Evolutionary conservation across 2,329 filamentous ascomycete species (phyloP).

Genomic region (Didymellaceae sp.): DNA sequence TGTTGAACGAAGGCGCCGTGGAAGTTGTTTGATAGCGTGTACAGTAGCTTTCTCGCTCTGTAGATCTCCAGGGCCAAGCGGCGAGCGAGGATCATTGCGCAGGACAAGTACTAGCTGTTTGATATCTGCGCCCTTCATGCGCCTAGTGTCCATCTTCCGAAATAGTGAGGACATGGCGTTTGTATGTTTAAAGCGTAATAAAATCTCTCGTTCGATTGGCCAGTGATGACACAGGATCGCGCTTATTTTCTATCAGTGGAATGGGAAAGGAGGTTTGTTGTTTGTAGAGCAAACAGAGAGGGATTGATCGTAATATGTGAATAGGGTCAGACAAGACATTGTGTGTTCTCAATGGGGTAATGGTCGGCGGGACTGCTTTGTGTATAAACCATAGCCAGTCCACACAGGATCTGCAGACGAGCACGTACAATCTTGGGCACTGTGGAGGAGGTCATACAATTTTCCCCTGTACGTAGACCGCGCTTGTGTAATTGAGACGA

Average conservation of each 20-base stretch:
- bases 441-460: too few relatives aligned
- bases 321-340: neutral
- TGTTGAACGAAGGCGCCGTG: slow-evolving; percentile 29
- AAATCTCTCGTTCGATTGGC: too few relatives aligned
- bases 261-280: neutral
- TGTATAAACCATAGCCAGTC: too few relatives aligned
- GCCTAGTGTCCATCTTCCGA: slow-evolving; percentile 21
- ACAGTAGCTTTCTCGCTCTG: slow-evolving; percentile 18
- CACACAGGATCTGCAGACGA: too few relatives aligned
- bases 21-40: slow-evolving; percentile 28
- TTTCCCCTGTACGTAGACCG: too few relatives aligned
- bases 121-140: slow-evolving; percentile 33
- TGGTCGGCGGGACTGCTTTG: neutral
- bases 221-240: too few relatives aligned
- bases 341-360: slow-evolving; percentile 4
- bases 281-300: too few relatives aligned
- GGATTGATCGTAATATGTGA: neutral
- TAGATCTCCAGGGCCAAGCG: neutral
- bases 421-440: too few relatives aligned
- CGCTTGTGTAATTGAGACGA: too few relatives aligned
- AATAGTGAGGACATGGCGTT: slow-evolving; percentile 12
- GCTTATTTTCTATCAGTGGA: neutral
- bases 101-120: slow-evolving; percentile 33
- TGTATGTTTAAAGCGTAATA: neutral
- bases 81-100: slow-evolving; percentile 11